These are phyloP conservation scores for Triticum aestivum DNA, from an alignment of 176 grass and related monocot genomes.

Conservation along the genomic window DNA sequence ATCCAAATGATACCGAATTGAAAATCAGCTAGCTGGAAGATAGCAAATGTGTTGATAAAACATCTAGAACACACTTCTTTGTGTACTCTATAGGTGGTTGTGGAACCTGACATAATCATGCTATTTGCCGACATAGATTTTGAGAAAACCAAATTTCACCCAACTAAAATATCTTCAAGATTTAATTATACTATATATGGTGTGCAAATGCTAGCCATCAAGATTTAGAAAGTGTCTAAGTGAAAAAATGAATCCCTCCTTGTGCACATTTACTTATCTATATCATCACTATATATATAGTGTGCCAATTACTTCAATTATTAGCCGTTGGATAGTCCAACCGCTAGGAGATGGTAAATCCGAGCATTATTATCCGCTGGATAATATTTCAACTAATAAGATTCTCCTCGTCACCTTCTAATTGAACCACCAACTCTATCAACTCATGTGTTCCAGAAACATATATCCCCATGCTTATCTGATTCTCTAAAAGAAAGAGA, in stretches of 20 bases:
- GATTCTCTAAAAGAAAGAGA: too few relatives aligned
- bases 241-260: background rate
- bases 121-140: background rate
- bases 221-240: background rate
- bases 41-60: background rate
- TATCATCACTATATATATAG: too few relatives aligned
- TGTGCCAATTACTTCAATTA: too few relatives aligned
- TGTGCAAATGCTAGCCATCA: background rate
- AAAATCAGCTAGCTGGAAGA: background rate
- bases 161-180: background rate
- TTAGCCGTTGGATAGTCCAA: too few relatives aligned
- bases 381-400: too few relatives aligned
- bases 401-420: too few relatives aligned
- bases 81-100: background rate
- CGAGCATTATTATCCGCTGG: too few relatives aligned
- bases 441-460: too few relatives aligned
- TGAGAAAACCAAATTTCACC: background rate
- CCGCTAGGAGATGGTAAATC: too few relatives aligned
- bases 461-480: too few relatives aligned
- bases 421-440: too few relatives aligned
- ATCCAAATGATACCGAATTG: background rate
- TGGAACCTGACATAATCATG: background rate
- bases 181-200: background rate
- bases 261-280: background rate
- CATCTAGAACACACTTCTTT: background rate